Percentiles rank a stretch among this genome's conserved stretches.
These are phyloP conservation scores for Exophiala spinifera DNA, from an alignment of 2,329 filamentous ascomycete species.

Conservation along the genomic window DNA sequence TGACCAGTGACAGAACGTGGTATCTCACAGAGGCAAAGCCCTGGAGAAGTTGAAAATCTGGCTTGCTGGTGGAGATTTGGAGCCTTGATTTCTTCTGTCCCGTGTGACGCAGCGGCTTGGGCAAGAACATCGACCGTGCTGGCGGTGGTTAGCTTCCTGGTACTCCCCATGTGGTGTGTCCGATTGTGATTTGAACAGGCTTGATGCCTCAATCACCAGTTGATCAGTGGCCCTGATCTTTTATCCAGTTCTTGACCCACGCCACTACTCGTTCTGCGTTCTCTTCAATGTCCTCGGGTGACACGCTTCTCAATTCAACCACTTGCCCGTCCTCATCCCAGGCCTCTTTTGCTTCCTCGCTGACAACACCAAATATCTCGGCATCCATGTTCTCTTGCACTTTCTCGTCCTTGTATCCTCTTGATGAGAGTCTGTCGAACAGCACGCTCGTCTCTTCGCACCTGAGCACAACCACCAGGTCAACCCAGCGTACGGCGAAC, in stretches of 20 bases:
- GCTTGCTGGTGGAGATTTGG: slow-evolving; percentile 54
- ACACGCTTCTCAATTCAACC: slow-evolving; percentile 81
- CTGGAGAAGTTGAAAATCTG: slow-evolving; percentile 80
- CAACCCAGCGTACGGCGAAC: slow-evolving; percentile 90
- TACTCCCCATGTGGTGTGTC: too few species aligned
- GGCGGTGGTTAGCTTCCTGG: background rate
- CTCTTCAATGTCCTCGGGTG: slow-evolving; percentile 76
- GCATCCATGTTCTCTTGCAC: slow-evolving; percentile 94
- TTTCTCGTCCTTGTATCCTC: slow-evolving; percentile 80
- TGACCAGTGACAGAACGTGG: slow-evolving; percentile 60
- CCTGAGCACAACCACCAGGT: slow-evolving; percentile 87
- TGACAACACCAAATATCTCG: slow-evolving; percentile 93
- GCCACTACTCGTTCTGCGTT: slow-evolving; percentile 80
- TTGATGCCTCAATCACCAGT: slow-evolving; percentile 16
- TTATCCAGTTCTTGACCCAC: slow-evolving; percentile 83
- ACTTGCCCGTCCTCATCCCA: slow-evolving; percentile 71
- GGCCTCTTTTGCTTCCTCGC: slow-evolving; percentile 83
- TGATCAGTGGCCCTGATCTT: slow-evolving; percentile 38
- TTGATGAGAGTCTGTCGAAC: slow-evolving; percentile 74
- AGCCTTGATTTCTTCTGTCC: slow-evolving; percentile 7
- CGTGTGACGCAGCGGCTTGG: background rate
- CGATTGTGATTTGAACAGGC: too few species aligned
- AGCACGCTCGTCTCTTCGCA: slow-evolving; percentile 71
- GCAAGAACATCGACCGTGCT: background rate
- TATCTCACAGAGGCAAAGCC: slow-evolving; percentile 88